Conservation (phyloP, 129 eudicot species). For the Kitagawia praeruptora region DNA sequence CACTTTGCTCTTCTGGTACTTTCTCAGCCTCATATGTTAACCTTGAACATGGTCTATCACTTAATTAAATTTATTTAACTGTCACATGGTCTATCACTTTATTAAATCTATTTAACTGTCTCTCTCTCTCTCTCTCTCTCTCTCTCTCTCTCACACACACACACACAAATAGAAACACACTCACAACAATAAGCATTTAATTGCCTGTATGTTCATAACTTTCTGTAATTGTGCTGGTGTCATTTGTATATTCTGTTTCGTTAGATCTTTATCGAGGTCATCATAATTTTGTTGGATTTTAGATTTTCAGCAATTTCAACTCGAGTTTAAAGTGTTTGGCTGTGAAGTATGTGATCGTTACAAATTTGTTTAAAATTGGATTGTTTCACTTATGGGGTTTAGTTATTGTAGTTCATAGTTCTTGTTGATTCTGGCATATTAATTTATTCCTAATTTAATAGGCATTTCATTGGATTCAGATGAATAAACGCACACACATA, state of each 20-base stretch:
- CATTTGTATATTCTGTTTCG: background rate
- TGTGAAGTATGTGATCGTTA: background rate
- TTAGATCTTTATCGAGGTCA: background rate
- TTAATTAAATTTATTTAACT: background rate
- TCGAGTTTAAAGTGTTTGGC: background rate
- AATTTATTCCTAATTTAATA: background rate
- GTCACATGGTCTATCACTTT: no score
- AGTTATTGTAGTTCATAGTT: background rate
- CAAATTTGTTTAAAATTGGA: background rate
- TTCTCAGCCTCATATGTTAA: background rate
- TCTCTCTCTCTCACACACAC: background rate
- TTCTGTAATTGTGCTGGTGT: background rate
- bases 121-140: no score
- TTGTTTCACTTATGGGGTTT: background rate
- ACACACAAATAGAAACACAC: background rate
- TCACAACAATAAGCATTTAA: background rate
- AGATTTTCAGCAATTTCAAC: background rate
- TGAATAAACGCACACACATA: background rate
- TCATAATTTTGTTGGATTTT: background rate
- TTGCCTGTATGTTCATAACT: background rate
- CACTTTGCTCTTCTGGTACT: background rate
- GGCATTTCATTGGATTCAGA: background rate
- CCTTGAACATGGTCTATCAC: background rate
- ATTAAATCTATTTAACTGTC: no score
- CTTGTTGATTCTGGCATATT: background rate